These are phyloP conservation scores for Trametes elegans DNA, from an alignment of 768 basidiomycete species.

Conservation along the genomic window DNA sequence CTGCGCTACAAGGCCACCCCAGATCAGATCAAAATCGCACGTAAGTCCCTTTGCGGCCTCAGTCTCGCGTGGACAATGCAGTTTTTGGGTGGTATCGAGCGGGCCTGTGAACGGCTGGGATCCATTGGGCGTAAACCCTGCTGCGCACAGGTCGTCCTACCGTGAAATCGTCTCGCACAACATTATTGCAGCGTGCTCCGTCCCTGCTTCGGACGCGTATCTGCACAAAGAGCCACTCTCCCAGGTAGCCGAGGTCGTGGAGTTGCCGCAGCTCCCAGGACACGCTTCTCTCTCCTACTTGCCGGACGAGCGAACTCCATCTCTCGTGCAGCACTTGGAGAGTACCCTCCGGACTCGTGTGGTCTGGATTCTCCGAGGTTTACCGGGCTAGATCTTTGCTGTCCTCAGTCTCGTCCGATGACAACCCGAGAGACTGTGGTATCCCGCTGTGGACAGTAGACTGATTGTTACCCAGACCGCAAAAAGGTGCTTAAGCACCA, in stretches of 20 bases:
- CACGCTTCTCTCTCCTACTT: too few relatives aligned
- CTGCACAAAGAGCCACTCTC: neutral
- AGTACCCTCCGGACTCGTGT: too few relatives aligned
- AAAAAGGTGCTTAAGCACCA: constrained; percentile 99
- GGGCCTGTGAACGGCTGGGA: neutral
- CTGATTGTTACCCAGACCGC: constrained; percentile 61
- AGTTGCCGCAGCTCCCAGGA: too few relatives aligned
- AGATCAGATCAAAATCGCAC: constrained; percentile 95
- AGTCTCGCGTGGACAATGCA: neutral
- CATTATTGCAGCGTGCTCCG: neutral
- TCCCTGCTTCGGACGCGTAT: neutral
- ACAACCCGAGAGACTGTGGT: too few relatives aligned
- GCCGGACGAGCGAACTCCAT: neutral
- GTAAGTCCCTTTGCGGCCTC: constrained; percentile 48
- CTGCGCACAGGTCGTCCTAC: neutral
- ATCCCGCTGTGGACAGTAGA: neutral
- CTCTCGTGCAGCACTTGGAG: neutral
- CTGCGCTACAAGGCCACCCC: constrained; percentile 82
- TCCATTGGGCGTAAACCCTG: neutral
- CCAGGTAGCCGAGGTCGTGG: too few relatives aligned
- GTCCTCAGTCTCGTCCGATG: too few relatives aligned
- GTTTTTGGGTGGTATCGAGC: neutral
- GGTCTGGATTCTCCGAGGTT: neutral
- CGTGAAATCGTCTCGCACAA: too few relatives aligned
- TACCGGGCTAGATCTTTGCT: too few relatives aligned